These are phyloP conservation scores for Saitozyma podzolica DNA, from an alignment of 768 basidiomycete species.

Conservation along the genomic window DNA sequence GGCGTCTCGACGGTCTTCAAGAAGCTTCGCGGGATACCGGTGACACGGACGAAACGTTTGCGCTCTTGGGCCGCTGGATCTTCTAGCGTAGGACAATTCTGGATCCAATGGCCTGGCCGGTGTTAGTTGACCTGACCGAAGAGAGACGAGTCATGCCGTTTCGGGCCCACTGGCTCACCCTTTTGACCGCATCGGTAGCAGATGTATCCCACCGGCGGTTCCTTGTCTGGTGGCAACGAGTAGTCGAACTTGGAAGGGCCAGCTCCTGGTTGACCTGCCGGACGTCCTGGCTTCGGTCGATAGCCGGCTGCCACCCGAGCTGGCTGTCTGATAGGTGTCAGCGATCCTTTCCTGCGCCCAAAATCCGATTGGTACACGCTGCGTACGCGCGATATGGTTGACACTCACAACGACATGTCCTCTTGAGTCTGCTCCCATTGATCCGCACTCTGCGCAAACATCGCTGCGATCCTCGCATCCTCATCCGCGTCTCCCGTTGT, in stretches of 20 bases:
- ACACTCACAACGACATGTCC: slow-evolving; percentile 98
- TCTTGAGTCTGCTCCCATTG: slow-evolving; percentile 99
- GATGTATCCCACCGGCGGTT: slow-evolving; percentile 82
- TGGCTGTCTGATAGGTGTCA: background rate
- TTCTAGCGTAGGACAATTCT: slow-evolving; percentile 96
- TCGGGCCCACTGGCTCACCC: slow-evolving; percentile 56
- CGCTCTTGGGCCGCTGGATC: slow-evolving; percentile 91
- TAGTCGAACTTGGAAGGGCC: slow-evolving; percentile 56
- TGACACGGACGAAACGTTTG: slow-evolving; percentile 94
- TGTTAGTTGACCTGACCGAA: slow-evolving; percentile 9
- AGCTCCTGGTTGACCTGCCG: slow-evolving; percentile 12
- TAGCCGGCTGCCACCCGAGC: background rate
- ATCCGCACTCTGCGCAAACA: slow-evolving; percentile 90
- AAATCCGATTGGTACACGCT: background rate
- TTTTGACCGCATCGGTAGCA: slow-evolving; percentile 98
- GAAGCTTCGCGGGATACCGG: slow-evolving; percentile 97
- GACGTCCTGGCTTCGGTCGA: slow-evolving; percentile 4
- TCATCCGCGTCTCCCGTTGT: slow-evolving; percentile 67
- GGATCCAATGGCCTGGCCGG: slow-evolving; percentile 91
- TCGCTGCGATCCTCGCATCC: slow-evolving; percentile 93
- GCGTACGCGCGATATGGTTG: background rate
- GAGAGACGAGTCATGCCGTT: background rate
- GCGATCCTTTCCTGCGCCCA: no score
- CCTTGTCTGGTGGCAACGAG: slow-evolving; percentile 60
- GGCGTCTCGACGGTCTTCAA: slow-evolving; percentile 90